A percentile compares a stretch with the other conserved stretches of the same genome.
phyloP scores from a whole-genome alignment of 148 eudicot species.

The Camellia granthamiana region DNA sequence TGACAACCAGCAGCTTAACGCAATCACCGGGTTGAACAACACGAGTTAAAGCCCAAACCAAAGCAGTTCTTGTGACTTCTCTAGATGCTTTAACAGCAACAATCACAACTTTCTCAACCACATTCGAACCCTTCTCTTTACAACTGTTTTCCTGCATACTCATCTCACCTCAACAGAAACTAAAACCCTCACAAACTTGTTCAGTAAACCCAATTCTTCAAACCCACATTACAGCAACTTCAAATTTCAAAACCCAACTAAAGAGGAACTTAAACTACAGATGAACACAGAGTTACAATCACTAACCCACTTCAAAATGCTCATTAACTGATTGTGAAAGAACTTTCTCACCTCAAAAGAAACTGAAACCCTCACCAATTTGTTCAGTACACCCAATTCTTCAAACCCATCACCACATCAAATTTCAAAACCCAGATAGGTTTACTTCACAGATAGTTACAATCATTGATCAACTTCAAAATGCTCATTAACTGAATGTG shows the following conservation, averaged over 20 bases:
- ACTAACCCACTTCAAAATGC: no score
- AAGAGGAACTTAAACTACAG: background rate
- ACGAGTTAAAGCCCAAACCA: conserved; percentile 75
- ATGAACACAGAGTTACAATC: background rate
- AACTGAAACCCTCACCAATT: conserved; percentile 8
- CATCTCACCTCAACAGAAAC: conserved; percentile 25
- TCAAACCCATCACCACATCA: background rate
- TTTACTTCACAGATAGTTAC: background rate
- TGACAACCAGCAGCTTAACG: conserved; percentile 63
- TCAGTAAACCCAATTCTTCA: conserved; percentile 3
- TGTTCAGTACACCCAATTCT: conserved; percentile 5
- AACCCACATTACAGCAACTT: background rate
- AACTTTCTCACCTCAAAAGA: conserved; percentile 12
- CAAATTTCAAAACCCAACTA: background rate
- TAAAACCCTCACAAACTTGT: conserved; percentile 6
- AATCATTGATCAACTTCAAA: no score
- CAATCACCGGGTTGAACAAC: conserved; percentile 70
- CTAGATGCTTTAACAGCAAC: conserved; percentile 69
- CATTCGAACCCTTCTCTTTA: conserved; percentile 20
- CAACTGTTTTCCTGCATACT: conserved; percentile 36
- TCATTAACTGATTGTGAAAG: no score
- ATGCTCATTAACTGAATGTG: no score
- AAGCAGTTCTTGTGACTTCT: conserved; percentile 56
- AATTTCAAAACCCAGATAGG: background rate
- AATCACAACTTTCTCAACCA: conserved; percentile 36